Evolutionary conservation across 2,329 filamentous ascomycete species (phyloP).

Genomic region (Phialocephala sp.): DNA sequence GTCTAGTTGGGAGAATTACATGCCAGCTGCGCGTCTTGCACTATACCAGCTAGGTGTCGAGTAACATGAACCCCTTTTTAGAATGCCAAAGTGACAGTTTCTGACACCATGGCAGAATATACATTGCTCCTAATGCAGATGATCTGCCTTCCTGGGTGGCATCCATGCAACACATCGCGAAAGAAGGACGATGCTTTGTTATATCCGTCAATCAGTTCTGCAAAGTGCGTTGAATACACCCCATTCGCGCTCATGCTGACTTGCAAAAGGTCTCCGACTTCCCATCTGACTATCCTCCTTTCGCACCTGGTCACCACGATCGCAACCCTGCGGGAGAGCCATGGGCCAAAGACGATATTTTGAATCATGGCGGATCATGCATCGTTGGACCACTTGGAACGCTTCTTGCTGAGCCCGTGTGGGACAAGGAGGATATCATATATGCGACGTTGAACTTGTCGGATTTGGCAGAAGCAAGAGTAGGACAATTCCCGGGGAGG

Average conservation of each 20-base stretch:
- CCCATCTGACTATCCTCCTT: conserved; percentile 49
- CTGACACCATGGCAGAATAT: not conserved
- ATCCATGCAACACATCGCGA: conserved; percentile 53
- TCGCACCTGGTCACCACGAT: conserved; percentile 47
- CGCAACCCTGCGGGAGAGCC: conserved; percentile 46
- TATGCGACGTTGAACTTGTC: conserved; percentile 5
- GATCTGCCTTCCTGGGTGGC: conserved; percentile 44
- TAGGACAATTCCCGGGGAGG: not conserved
- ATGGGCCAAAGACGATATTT: conserved; percentile 47
- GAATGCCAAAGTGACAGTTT: not conserved
- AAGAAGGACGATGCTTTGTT: conserved; percentile 51
- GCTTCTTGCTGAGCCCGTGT: conserved; percentile 47
- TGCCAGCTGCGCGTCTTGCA: conserved; percentile 50
- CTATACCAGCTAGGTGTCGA: conserved; percentile 39
- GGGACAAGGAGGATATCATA: conserved; percentile 48
- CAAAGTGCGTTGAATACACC: conserved; percentile 35
- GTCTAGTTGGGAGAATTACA: conserved; percentile 49
- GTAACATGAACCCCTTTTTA: not conserved
- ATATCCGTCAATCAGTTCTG: conserved; percentile 50
- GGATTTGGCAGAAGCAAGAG: not conserved
- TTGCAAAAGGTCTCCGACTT: conserved; percentile 42
- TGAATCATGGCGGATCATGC: conserved; percentile 50
- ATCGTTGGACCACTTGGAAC: conserved; percentile 48
- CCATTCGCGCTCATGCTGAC: not conserved
- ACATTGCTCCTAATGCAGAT: conserved; percentile 6